Conservation (phyloP, 176 grass and related monocot genomes). For the Sorghum bicolor region DNA sequence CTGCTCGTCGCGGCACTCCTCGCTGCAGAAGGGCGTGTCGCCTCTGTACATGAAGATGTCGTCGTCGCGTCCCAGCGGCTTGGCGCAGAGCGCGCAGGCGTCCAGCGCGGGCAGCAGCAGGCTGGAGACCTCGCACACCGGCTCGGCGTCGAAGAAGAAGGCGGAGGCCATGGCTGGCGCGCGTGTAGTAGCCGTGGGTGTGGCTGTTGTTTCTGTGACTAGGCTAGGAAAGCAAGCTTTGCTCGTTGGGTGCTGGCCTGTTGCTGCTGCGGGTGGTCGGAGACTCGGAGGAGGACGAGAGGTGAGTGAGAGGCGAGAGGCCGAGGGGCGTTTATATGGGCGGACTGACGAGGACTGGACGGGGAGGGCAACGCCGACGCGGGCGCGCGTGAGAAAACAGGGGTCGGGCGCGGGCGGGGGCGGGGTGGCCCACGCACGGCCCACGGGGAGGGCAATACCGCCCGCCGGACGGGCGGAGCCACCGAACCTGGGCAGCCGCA, state of each 20-base stretch:
- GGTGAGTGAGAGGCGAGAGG: neutral
- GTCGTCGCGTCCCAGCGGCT: conserved; percentile 38
- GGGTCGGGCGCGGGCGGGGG: neutral
- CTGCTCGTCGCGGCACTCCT: conserved; percentile 65
- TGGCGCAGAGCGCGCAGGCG: conserved; percentile 59
- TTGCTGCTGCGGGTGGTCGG: neutral
- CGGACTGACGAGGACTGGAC: neutral
- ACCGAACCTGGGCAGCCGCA: neutral
- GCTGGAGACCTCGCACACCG: neutral
- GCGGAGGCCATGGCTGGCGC: conserved; percentile 1
- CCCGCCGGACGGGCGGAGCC: neutral
- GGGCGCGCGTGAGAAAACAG: neutral
- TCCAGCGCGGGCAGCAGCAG: conserved; percentile 32
- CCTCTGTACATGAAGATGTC: conserved; percentile 83
- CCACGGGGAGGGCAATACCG: conserved; percentile 12
- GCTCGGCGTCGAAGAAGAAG: conserved; percentile 57
- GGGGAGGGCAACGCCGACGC: neutral
- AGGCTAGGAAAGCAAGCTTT: neutral
- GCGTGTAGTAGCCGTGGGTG: neutral
- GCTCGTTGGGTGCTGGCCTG: too few species aligned
- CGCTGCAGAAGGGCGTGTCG: conserved; percentile 79
- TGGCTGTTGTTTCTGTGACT: neutral
- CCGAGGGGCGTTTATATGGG: conserved; percentile 24
- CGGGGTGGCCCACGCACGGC: conserved; percentile 1
- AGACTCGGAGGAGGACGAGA: neutral